Base-by-base conservation (phyloP, 768 basidiomycete genomes). In the Mycena pura region DNA sequence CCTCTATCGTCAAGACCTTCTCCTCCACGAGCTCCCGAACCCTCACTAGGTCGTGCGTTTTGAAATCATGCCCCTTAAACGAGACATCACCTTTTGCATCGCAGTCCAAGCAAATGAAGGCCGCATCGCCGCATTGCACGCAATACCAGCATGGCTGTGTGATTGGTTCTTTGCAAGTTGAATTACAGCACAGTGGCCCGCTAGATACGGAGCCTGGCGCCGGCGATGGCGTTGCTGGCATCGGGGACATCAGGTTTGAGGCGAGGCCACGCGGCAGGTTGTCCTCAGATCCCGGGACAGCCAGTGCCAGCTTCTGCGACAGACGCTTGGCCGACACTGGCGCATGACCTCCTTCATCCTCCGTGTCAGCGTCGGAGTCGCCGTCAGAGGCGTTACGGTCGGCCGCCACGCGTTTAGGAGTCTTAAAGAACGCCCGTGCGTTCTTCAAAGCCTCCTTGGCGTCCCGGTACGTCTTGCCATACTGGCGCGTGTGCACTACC, bases 81-180 rank as follows among this genome's bases (percentile, higher is more conserved):
- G 57, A 24, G 9, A 63, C 44, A 10, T 65, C 60, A 24, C 32
- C 55, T 11, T 62, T 67, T 5, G 47, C 57, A 19, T 69, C 67
- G 41, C 71, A 72, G 5, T 62, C 50, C 45, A 52, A 64, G 53
- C 70, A 72, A 15, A 71, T 68, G 40, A 71, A 73, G 5, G 53
- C 66, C 60, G 47, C 29, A 53, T 66, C 68, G n/a, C 32, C 50
- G 36, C 75, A 76, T 25, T 67, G 58, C 6, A 70, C 65, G 54
- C 73, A 76, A 29, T 68, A 75, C 74, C 75, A 75, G 52, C 70
- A 75, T 4, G 75, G 72, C 44, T 66, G 59, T 3, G 61, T 43
- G 21, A 72, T 52, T 3, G 19, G 44, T 11, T 64, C 52, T 1
- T 49, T 47, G 62, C 75, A 74, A 1, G 57, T n/a, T n/a, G n/a